Evolutionary conservation across 257 asterid genomes (phyloP).

Genomic region (Thymus mandschuricus): DNA sequence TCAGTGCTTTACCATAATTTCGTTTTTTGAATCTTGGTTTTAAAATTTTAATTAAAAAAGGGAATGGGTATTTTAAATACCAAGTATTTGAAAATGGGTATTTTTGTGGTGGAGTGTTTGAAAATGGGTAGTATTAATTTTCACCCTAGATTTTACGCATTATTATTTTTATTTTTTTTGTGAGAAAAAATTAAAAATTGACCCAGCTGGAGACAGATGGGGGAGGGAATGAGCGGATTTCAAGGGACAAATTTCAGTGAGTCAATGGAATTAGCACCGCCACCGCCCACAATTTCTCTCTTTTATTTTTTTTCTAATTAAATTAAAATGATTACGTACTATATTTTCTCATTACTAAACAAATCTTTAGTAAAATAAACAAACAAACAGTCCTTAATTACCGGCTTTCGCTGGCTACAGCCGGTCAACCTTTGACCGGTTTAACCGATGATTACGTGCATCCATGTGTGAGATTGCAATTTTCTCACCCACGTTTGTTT

Average conservation of each 20-base stretch:
- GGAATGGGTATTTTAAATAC: too few species aligned
- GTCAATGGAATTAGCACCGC: constrained; percentile 34
- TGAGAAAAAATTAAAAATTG: too few species aligned
- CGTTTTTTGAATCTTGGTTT: too few species aligned
- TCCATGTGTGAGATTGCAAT: constrained; percentile 22
- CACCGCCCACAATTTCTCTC: constrained; percentile 37
- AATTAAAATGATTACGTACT: not conserved
- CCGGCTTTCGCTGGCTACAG: constrained; percentile 35
- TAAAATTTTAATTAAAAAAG: too few species aligned
- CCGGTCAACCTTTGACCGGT: constrained; percentile 28
- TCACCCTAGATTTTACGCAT: too few species aligned
- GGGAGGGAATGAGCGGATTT: constrained; percentile 28
- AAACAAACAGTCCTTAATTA: not conserved
- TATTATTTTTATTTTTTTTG: too few species aligned
- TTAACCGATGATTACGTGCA: constrained; percentile 23
- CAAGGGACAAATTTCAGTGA: constrained; percentile 23
- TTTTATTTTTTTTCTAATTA: not conserved
- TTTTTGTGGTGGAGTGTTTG: too few species aligned
- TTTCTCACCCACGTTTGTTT: constrained; percentile 20
- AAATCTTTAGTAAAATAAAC: not conserved
- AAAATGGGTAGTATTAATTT: too few species aligned
- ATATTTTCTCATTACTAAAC: not conserved
- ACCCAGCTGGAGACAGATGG: constrained; percentile 24
- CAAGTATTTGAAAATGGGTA: too few species aligned
- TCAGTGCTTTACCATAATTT: too few species aligned